These are phyloP conservation scores for Bipolaris gigantea DNA, from an alignment of 2,329 filamentous ascomycete species.

Conservation along the genomic window DNA sequence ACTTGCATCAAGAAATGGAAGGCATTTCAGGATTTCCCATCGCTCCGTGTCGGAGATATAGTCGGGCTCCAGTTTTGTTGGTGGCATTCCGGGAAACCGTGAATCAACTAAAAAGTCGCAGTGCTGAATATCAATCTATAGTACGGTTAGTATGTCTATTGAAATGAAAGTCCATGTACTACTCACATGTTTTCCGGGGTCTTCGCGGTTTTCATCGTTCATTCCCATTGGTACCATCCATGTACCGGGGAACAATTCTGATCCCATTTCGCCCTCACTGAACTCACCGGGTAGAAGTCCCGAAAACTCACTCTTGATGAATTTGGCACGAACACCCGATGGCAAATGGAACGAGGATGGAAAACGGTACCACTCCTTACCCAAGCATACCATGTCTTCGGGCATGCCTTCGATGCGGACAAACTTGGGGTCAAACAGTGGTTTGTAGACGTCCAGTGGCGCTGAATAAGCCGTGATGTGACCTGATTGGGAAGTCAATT, in stretches of 20 bases:
- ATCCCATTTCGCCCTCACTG: slow-evolving; percentile 68
- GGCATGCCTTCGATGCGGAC: slow-evolving; percentile 64
- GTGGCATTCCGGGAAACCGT: slow-evolving; percentile 63
- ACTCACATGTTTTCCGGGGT: slow-evolving; percentile 79
- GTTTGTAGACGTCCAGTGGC: slow-evolving; percentile 70
- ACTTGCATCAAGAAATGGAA: slow-evolving; percentile 77
- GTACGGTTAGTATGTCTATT: slow-evolving; percentile 15
- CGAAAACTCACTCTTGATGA: slow-evolving; percentile 85
- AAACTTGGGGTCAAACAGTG: slow-evolving; percentile 61
- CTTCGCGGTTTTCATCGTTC: slow-evolving; percentile 90
- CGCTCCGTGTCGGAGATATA: slow-evolving; percentile 72
- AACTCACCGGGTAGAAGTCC: slow-evolving; percentile 92
- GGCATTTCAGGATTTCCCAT: slow-evolving; percentile 78
- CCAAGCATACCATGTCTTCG: slow-evolving; percentile 79
- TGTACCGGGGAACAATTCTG: slow-evolving; percentile 78
- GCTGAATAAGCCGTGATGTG: slow-evolving; percentile 81
- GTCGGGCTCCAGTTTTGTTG: slow-evolving; percentile 74
- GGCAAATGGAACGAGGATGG: slow-evolving; percentile 92
- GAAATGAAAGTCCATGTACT: background rate
- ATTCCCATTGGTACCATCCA: slow-evolving; percentile 81
- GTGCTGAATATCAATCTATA: slow-evolving; percentile 65
- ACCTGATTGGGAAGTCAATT: slow-evolving; percentile 40
- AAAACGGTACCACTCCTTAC: slow-evolving; percentile 98
- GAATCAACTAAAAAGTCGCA: slow-evolving; percentile 90
- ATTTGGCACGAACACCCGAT: slow-evolving; percentile 79